Base-by-base conservation (phyloP, 2,329 filamentous ascomycete genomes). In the Myriosclerotinia curreyana region DNA sequence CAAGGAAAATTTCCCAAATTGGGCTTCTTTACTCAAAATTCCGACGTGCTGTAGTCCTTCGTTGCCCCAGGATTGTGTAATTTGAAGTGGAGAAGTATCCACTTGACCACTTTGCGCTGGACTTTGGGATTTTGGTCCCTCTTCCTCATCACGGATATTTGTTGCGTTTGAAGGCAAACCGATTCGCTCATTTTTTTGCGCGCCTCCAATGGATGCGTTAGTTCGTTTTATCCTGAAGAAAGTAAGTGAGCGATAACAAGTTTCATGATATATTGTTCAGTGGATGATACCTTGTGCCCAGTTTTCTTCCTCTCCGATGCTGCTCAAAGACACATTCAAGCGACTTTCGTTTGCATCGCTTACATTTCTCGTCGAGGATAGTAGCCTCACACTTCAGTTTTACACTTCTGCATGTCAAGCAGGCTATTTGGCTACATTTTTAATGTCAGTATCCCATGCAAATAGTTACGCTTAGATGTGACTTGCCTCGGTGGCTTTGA, bases 291-390 rank as follows among this genome's bases (percentile, higher is more conserved):
- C 71, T 75, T 40, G 76, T 74, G 0, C 75, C 76, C 1, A 73
- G 74, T 64, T 77, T 78, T 15, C 77, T 73, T 12, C 77, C 77
- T 28, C 77, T 75, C 8, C 74, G 75, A 68, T 79, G 77, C 56
- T 76, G 70, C 62, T 75, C 73, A 63, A 76, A 77, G 7, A 76
- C 68, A 64, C 76, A 79, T 7, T 74, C 71, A 6, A 78, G 65
- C 2, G 74, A 74, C 62, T 78, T 77, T 31, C 76, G 72, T 15
- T 66, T 67, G 65, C 77, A 79, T 8, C 77, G 74, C 50, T 75
- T 74, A 62, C 77, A 79, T 20, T 59, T 71, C 8, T 68, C 62
- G n/a, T 65, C 67, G 38, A 65, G 66, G 20, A 62, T 64, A 20
- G 67, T 69, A 9, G 70, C 64, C 17, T 66, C 68, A 63, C 77